phyloP scores from a whole-genome alignment of 768 basidiomycete species.

The Rhodotorula kratochvilovae region DNA sequence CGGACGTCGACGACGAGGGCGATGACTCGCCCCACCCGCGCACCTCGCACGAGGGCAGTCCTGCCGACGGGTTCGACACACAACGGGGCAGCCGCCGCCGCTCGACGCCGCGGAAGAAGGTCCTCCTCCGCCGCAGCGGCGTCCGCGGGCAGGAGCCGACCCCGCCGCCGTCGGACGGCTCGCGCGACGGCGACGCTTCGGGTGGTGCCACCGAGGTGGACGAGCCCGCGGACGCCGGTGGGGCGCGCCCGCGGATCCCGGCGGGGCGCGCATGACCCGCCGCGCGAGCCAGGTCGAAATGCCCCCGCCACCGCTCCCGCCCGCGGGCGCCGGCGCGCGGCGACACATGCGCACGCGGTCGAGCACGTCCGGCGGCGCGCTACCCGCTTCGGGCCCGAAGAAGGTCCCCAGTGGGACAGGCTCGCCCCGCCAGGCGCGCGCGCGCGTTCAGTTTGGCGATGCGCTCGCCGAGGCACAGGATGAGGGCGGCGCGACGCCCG shows the following conservation, averaged over 20 bases:
- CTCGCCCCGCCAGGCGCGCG: background rate
- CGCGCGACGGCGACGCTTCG: background rate
- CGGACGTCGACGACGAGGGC: slow-evolving; percentile 13
- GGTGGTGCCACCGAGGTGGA: slow-evolving; percentile 23
- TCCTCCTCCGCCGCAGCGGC: slow-evolving; percentile 5
- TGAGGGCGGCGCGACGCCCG: slow-evolving; percentile 12
- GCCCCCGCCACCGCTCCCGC: background rate
- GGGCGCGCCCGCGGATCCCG: too few species aligned
- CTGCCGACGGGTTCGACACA: background rate
- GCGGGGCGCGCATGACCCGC: slow-evolving; percentile 9
- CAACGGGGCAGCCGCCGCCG: background rate
- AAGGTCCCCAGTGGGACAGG: background rate
- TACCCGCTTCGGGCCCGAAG: background rate
- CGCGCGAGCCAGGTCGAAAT: slow-evolving; percentile 24
- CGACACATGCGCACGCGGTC: slow-evolving; percentile 6
- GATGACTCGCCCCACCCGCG: slow-evolving; percentile 18
- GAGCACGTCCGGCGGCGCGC: background rate
- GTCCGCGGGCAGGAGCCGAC: slow-evolving; percentile 11
- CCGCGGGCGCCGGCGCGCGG: background rate
- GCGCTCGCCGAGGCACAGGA: background rate
- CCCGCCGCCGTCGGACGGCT: slow-evolving; percentile 19
- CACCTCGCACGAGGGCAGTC: slow-evolving; percentile 26
- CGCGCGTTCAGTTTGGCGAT: slow-evolving; percentile 1
- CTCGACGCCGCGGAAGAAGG: background rate
- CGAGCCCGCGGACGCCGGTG: slow-evolving; percentile 50